phyloP scores from a whole-genome alignment of 345 rosid genomes.

The Geranium brycei region DNA sequence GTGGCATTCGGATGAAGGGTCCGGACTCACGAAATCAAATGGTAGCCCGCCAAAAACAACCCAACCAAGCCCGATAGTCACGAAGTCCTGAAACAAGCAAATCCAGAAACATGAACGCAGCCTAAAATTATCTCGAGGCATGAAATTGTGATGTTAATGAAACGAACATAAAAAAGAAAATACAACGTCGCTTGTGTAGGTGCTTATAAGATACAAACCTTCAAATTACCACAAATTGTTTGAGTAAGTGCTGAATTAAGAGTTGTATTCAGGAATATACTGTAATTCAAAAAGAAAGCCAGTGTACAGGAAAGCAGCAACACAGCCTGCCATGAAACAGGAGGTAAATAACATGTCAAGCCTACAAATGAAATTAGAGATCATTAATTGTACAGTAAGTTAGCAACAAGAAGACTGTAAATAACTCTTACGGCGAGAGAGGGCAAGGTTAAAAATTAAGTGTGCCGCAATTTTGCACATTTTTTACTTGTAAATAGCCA shows the following conservation, averaged over 20 bases:
- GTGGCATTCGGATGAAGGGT: slow-evolving; percentile 2
- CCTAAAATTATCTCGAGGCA: background rate
- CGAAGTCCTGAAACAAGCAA: slow-evolving; percentile 51
- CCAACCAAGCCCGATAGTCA: slow-evolving; percentile 93
- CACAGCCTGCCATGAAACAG: slow-evolving; percentile 43
- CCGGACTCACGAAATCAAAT: slow-evolving; percentile 61
- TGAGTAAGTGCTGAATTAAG: slow-evolving; percentile 94
- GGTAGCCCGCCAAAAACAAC: slow-evolving; percentile 84
- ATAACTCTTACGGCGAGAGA: background rate
- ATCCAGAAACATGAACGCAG: background rate
- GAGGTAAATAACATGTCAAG: background rate
- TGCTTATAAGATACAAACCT: slow-evolving; percentile 35
- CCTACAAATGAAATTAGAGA: background rate
- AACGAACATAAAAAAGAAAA: background rate
- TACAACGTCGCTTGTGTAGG: background rate
- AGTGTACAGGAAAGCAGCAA: slow-evolving; percentile 60
- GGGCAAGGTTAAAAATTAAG: background rate
- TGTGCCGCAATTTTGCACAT: background rate
- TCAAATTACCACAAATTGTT: slow-evolving; percentile 91
- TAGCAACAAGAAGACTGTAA: background rate
- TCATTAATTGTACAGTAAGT: no score
- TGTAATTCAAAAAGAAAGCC: slow-evolving; percentile 93
- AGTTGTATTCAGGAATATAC: slow-evolving; percentile 89
- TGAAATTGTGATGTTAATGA: background rate
- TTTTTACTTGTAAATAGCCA: background rate